Evolutionary conservation across 2,329 filamentous ascomycete species (phyloP).

Genomic region (Monosporascus sp.): DNA sequence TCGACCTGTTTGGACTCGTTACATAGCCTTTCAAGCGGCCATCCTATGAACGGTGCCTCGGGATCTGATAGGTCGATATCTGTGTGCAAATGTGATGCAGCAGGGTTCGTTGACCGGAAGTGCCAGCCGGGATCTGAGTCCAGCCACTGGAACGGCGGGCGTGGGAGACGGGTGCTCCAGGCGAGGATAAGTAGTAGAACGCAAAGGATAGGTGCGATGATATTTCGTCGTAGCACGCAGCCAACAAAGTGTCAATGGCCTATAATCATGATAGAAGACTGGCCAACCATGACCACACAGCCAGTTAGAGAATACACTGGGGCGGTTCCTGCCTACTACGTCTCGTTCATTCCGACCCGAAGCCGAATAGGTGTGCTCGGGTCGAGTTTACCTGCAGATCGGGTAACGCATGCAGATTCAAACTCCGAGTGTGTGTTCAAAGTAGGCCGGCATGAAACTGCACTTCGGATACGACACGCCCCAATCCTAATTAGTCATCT

Average conservation of each 20-base stretch:
- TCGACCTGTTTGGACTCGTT: constrained; percentile 35
- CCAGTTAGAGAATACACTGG: too few relatives aligned
- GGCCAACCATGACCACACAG: neutral
- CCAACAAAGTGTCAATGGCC: constrained; percentile 18
- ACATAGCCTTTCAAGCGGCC: constrained; percentile 40
- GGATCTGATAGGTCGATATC: constrained; percentile 31
- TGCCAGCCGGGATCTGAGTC: constrained; percentile 1
- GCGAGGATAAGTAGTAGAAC: constrained; percentile 23
- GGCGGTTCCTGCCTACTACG: too few relatives aligned
- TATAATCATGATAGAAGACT: constrained; percentile 18
- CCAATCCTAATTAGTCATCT: too few relatives aligned
- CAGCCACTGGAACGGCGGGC: constrained; percentile 15
- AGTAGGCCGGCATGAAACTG: too few relatives aligned
- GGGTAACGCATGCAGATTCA: too few relatives aligned
- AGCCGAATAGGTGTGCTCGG: too few relatives aligned
- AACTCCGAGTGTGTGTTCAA: too few relatives aligned
- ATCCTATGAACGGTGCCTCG: constrained; percentile 37
- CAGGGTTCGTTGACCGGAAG: neutral
- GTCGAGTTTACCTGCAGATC: too few relatives aligned
- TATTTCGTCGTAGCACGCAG: constrained; percentile 26
- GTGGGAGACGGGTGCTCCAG: constrained; percentile 22
- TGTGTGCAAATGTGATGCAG: constrained; percentile 5
- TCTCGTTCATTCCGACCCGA: too few relatives aligned
- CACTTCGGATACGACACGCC: too few relatives aligned
- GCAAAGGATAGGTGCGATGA: constrained; percentile 21